A percentile compares a stretch with the other conserved stretches of the same genome.
phyloP scores from a whole-genome alignment of 495 filamentous ascomycete species.

The Penicillium pulvis region DNA sequence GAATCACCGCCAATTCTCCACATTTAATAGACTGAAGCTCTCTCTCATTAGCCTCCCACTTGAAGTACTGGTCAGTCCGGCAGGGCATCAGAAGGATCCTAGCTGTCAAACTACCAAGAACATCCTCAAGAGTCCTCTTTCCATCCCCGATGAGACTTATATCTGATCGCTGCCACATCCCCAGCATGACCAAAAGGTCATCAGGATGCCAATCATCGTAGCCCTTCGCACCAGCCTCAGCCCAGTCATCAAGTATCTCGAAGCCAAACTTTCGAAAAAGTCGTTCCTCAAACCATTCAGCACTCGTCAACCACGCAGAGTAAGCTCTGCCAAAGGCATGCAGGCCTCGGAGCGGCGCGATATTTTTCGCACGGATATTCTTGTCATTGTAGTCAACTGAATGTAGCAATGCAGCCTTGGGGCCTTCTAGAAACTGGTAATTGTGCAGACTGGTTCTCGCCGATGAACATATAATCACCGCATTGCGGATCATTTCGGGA shows the following conservation, averaged over 20 bases:
- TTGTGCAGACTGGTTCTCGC: slow-evolving; percentile 67
- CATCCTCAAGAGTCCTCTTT: slow-evolving; percentile 45
- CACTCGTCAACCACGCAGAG: slow-evolving; percentile 67
- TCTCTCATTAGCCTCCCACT: slow-evolving; percentile 59
- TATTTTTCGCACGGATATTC: slow-evolving; percentile 34
- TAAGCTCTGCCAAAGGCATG: slow-evolving; percentile 66
- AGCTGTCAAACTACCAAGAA: slow-evolving; percentile 56
- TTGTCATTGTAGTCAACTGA: slow-evolving; percentile 41
- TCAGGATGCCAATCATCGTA: slow-evolving; percentile 53
- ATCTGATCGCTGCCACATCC: slow-evolving; percentile 67
- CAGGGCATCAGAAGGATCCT: slow-evolving; percentile 60
- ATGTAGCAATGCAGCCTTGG: slow-evolving; percentile 55
- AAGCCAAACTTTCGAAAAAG: slow-evolving; percentile 56
- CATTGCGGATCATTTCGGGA: slow-evolving; percentile 58
- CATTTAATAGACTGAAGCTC: slow-evolving; percentile 47
- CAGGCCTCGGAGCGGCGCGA: slow-evolving; percentile 45
- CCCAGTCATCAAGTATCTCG: slow-evolving; percentile 60
- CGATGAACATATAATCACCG: slow-evolving; percentile 64
- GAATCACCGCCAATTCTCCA: slow-evolving; percentile 52
- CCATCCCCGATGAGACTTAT: slow-evolving; percentile 49
- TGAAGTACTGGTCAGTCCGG: slow-evolving; percentile 67
- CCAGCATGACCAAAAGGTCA: slow-evolving; percentile 60
- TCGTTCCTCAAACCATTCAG: slow-evolving; percentile 63
- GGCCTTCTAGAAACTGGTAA: slow-evolving; percentile 66
- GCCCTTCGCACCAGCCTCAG: slow-evolving; percentile 50